Evolutionary conservation across 129 eudicot genomes (phyloP), one percentile per base, ranked within the genome.

Genomic region (Pulicaria dysenterica): DNA sequence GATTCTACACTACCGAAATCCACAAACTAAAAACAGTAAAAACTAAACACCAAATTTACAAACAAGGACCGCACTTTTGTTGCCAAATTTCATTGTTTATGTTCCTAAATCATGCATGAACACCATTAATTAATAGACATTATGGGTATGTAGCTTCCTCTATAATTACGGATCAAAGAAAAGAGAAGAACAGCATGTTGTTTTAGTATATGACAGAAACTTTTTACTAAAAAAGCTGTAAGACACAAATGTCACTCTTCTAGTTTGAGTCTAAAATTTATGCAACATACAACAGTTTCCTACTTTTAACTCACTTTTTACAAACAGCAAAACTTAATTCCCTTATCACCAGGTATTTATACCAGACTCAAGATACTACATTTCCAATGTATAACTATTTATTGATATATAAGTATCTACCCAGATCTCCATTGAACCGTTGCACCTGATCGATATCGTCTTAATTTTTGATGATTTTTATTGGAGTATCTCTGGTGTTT

Each of bases 301-400:
- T 24, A 37, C 17, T 8, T 39, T 15, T 41, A n/a, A 37, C 39
- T 60, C 45, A 62, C 67, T 40, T 48, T 62, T n/a, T 62, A 62
- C 67, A 62, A 8, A 62, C 49, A 62, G 4, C 5, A 40, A 3
- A 16, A 40, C 36, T 12, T 62, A 38, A 38, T 7, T 15, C 67
- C 34, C 34, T 3, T 39, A 42, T 34, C 49, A 40, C 49, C 31
- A 24, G 31, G 31, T 24, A 19, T 47, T 61, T 14, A 69, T 69
- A 64, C 34, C 53, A 47, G 41, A 69, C 71, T 69, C 76, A 4
- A 36, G 56, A 49, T 73, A 73, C 82, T 77, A 60, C 64, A 64
- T 59, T 72, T 63, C 42, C 48, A 2, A 66, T 54, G 57, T 77
- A 47, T 70, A 58, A 59, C 49, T 55, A 56, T 70, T 16, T 60